Conservation (phyloP, 768 basidiomycete genomes). For the Mycena venus region DNA sequence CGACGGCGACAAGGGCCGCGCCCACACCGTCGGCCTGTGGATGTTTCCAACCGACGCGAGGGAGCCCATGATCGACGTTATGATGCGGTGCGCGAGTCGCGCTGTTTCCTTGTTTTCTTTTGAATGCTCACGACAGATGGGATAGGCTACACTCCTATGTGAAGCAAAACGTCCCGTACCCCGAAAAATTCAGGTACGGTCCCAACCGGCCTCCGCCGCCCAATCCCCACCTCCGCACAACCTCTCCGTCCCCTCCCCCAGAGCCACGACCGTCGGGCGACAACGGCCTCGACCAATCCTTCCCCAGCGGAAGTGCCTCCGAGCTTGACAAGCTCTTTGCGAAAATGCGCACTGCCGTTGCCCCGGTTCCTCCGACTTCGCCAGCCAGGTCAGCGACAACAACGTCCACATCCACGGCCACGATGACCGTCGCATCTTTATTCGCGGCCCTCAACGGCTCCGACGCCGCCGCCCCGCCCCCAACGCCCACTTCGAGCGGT, state of each 20-base stretch:
- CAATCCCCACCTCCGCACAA: slow-evolving; percentile 51
- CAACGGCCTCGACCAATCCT: background rate
- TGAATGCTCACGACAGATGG: no score
- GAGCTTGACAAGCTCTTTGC: slow-evolving; percentile 64
- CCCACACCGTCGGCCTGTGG: slow-evolving; percentile 80
- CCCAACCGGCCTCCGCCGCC: slow-evolving; percentile 76
- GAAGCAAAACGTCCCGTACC: slow-evolving; percentile 76
- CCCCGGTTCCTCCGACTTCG: no score
- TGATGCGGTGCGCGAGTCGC: slow-evolving; percentile 69
- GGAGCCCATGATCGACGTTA: slow-evolving; percentile 79
- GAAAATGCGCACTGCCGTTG: slow-evolving; percentile 49
- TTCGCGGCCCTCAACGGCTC: slow-evolving; percentile 54
- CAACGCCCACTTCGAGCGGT: slow-evolving; percentile 40
- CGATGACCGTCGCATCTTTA: slow-evolving; percentile 61
- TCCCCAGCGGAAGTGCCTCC: slow-evolving; percentile 47
- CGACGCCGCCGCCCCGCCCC: slow-evolving; percentile 39
- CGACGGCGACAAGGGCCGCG: slow-evolving; percentile 66
- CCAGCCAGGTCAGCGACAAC: background rate
- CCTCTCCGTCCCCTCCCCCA: slow-evolving; percentile 40
- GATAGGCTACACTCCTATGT: slow-evolving; percentile 75
- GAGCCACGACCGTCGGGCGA: slow-evolving; percentile 31
- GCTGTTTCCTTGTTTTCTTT: no score
- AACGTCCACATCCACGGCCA: slow-evolving; percentile 50
- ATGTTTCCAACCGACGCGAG: slow-evolving; percentile 77
- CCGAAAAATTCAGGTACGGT: slow-evolving; percentile 78